Base-by-base conservation (phyloP, 1,284 basidiomycete genomes). In the Ustilago nuda region DNA sequence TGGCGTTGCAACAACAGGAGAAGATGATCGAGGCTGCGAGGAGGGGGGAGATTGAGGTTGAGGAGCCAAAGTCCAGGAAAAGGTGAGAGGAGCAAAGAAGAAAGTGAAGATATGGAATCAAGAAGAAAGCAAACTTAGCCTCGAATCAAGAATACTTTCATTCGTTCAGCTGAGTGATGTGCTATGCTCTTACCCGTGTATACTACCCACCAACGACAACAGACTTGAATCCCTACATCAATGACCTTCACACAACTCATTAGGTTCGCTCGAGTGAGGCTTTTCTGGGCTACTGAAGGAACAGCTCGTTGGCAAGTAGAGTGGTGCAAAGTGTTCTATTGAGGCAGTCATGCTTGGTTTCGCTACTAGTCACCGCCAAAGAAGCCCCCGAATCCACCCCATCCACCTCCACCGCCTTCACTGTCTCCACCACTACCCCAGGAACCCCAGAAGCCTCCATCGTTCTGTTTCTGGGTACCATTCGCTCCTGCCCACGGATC, bases 381-480 rank as follows among this genome's bases (percentile, higher is more conserved):
- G 61, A 82, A 80, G 0, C 68, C 74, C 7, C 77, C 61, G 60
- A 72, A 71, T 12, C 74, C 71, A 19, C 71, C 73, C 27, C 71
- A 68, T 8, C 76, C 78, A 15, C 70, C 60, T 12, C 61, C 63
- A 4, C 55, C 61, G 32, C 59, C 61, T 15, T 36, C 60, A 19
- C 46, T 30, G 17, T 33, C 46, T 15, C 61, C 70, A 32, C 65
- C 61, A 11, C 63, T 50, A 27, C 70, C 61, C 70, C 64, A 66
- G 3, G 19, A 43, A 27, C 56, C 60, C 61, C 67, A 71, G 36
- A 67, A 56, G 9, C 61, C 33, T 37, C 56, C 46, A 5, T 71
- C 67, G 12, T 55, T 58, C 35, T 67, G 69, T 27, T 12, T 41
- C 51, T 65, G 61, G 1, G 66, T 68, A 13, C 57, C 56, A 2